Evolutionary conservation across 1,284 basidiomycete species (phyloP).

Genomic region (Phylloporus sp.): DNA sequence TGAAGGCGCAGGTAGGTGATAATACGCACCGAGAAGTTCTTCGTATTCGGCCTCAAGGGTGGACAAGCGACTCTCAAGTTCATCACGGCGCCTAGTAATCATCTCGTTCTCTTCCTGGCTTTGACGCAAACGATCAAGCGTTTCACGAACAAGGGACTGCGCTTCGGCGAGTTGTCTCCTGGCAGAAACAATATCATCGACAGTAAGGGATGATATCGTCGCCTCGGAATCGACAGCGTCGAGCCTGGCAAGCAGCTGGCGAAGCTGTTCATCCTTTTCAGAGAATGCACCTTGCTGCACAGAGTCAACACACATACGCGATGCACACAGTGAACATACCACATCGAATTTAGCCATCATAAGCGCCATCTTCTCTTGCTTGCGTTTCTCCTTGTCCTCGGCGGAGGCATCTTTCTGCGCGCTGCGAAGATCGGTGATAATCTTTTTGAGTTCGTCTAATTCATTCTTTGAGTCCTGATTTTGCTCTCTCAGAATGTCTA

Average conservation of each 20-base stretch:
- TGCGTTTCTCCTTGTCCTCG: slow-evolving; percentile 98
- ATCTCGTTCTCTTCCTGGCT: slow-evolving; percentile 94
- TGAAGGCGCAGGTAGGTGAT: slow-evolving; percentile 3
- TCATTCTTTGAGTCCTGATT: slow-evolving; percentile 88
- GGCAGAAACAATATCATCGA: slow-evolving; percentile 81
- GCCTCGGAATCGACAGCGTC: slow-evolving; percentile 72
- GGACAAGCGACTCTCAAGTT: slow-evolving; percentile 84
- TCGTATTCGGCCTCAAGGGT: slow-evolving; percentile 94
- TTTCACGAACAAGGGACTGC: slow-evolving; percentile 85
- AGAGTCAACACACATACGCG: slow-evolving; percentile 12
- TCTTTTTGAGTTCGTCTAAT: slow-evolving; percentile 88
- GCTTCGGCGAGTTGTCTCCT: slow-evolving; percentile 90
- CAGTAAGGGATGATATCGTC: slow-evolving; percentile 59
- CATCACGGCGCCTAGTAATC: slow-evolving; percentile 81
- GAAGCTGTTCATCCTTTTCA: slow-evolving; percentile 92
- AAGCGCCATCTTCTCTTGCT: slow-evolving; percentile 99
- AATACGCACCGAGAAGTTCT: slow-evolving; percentile 81
- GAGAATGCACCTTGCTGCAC: slow-evolving; percentile 82
- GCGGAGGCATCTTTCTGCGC: slow-evolving; percentile 85
- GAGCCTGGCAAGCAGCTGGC: slow-evolving; percentile 82
- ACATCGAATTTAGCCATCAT: slow-evolving; percentile 99
- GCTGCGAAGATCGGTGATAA: slow-evolving; percentile 78
- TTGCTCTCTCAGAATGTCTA: slow-evolving; percentile 96
- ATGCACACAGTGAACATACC: slow-evolving; percentile 49
- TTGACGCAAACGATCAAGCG: slow-evolving; percentile 87